A percentile compares a stretch with the other conserved stretches of the same genome.
Conservation (phyloP, 1,139 yeast species). For the Suhomyces atakaporum region DNA sequence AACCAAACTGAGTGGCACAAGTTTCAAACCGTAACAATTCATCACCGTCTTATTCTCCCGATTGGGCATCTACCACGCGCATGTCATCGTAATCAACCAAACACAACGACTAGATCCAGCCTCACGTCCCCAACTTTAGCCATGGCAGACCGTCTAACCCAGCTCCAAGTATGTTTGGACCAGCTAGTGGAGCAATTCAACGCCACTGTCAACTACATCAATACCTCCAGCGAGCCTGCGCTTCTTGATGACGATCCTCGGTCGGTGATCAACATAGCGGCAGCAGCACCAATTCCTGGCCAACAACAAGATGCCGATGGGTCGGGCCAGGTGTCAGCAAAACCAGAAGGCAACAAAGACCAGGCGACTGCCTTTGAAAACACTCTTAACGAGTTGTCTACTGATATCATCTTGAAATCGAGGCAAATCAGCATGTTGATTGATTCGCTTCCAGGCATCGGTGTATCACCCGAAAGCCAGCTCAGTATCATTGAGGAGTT, state of each 20-base stretch:
- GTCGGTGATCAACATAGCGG: conserved; percentile 45
- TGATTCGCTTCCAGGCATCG: conserved; percentile 91
- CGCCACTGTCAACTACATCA: conserved; percentile 86
- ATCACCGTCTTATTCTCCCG: no score
- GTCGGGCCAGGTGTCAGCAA: conserved; percentile 12
- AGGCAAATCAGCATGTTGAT: conserved; percentile 85
- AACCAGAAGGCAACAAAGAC: conserved; percentile 17
- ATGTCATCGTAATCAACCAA: neutral
- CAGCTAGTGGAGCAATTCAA: conserved; percentile 90
- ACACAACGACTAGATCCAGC: no score
- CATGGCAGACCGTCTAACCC: conserved; percentile 88
- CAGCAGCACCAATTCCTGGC: conserved; percentile 48
- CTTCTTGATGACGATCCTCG: conserved; percentile 41
- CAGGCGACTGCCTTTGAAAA: conserved; percentile 40
- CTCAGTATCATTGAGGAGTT: conserved; percentile 62
- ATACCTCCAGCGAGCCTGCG: conserved; percentile 46
- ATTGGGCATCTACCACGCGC: no score
- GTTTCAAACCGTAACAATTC: no score
- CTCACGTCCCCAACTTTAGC: neutral
- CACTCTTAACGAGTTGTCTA: conserved; percentile 71
- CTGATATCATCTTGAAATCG: conserved; percentile 81
- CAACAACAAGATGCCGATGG: conserved; percentile 49
- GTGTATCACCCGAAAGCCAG: conserved; percentile 78
- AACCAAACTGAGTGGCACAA: no score
- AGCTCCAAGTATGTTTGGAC: conserved; percentile 87